Evolutionary conservation across 495 filamentous ascomycete genomes (phyloP).

Genomic region (Hyaloscypha finlandica): DNA sequence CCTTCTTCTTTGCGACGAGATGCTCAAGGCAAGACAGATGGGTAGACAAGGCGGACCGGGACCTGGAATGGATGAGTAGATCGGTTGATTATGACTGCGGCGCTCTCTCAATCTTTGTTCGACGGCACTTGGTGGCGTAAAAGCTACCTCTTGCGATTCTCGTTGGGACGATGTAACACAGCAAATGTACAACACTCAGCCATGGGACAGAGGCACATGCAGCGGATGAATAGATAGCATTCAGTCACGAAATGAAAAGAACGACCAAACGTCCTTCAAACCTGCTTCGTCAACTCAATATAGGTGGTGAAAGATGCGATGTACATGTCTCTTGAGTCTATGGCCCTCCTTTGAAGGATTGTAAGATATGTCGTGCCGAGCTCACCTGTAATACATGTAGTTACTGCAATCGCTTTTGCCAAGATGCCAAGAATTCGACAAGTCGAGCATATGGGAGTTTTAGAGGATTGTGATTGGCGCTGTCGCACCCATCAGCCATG

Average conservation of each 20-base stretch:
- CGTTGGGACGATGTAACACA: constrained; percentile 23
- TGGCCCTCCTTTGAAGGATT: background rate
- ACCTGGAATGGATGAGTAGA: constrained; percentile 52
- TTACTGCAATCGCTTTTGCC: background rate
- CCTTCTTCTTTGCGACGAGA: constrained; percentile 92
- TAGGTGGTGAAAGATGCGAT: background rate
- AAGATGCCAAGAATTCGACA: background rate
- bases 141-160: constrained; percentile 14
- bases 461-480: background rate
- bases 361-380: background rate
- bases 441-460: background rate
- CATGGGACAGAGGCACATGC: background rate
- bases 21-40: constrained; percentile 98
- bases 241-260: background rate
- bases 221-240: constrained; percentile 20
- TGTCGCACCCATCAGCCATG: background rate
- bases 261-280: background rate
- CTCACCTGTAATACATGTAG: background rate
- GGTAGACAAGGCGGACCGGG: constrained; percentile 53
- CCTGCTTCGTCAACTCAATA: background rate
- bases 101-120: constrained; percentile 16
- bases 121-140: constrained; percentile 15
- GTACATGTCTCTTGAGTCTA: background rate
- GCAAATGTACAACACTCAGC: constrained; percentile 31
- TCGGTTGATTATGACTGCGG: constrained; percentile 7